A percentile compares a stretch with the other conserved stretches of the same genome.
These are phyloP conservation scores for Mucor plumbeus DNA, from an alignment of 371 early-diverging fungal genomes.

Conservation along the genomic window DNA sequence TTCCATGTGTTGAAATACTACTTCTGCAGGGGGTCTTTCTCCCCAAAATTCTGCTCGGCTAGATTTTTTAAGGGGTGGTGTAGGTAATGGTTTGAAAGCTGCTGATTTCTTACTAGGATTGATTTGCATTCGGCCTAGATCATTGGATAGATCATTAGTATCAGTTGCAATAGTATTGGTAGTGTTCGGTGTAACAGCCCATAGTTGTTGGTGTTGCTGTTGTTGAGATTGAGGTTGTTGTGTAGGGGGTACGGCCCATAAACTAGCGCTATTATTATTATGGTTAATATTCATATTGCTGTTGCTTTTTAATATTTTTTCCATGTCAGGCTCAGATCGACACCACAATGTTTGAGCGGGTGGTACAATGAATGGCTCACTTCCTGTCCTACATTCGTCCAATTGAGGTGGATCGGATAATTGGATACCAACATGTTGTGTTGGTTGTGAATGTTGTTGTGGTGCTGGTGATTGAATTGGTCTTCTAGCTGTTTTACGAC, in stretches of 20 bases:
- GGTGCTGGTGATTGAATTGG: neutral
- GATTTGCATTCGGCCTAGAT: constrained; percentile 3
- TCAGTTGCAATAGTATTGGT: neutral
- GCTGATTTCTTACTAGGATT: neutral
- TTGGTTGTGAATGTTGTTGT: neutral
- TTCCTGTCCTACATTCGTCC: neutral
- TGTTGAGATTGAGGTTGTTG: constrained; percentile 1
- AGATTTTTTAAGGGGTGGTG: constrained; percentile 6
- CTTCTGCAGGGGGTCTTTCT: constrained; percentile 78
- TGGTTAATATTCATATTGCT: constrained; percentile 15
- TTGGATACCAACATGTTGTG: constrained; percentile 33
- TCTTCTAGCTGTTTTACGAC: constrained; percentile 30
- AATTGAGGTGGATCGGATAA: constrained; percentile 40
- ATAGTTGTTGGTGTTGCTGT: constrained; percentile 6
- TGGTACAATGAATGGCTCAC: neutral
- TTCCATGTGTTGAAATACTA: constrained; percentile 75
- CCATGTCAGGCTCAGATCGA: constrained; percentile 16
- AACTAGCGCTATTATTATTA: constrained; percentile 8
- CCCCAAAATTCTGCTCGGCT: constrained; percentile 55
- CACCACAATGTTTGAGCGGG: constrained; percentile 12
- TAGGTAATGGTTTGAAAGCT: constrained; percentile 4
- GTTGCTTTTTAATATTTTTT: neutral
- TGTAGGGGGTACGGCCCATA: constrained; percentile 42
- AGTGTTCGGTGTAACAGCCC: constrained; percentile 12
- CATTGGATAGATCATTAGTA: neutral